A percentile compares a stretch with the other conserved stretches of the same genome.
Evolutionary conservation across 768 basidiomycete species (phyloP).

Genomic region (Amanita rimosa): DNA sequence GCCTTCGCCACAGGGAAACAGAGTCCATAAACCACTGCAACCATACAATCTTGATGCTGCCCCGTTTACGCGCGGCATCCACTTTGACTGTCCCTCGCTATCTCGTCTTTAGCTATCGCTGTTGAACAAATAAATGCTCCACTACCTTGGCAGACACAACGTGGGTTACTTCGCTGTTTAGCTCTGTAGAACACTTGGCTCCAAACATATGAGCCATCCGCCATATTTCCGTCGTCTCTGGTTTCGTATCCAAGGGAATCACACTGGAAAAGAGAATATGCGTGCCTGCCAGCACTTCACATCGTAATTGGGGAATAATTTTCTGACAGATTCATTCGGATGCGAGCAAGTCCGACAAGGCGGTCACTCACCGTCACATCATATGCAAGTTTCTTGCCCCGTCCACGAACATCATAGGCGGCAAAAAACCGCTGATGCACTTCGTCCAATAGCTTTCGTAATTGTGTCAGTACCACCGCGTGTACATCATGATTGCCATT

Average conservation of each 20-base stretch:
- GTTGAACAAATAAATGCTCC: constrained; percentile 6
- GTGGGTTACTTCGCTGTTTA: constrained; percentile 66
- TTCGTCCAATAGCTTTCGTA: constrained; percentile 59
- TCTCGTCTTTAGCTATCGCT: constrained; percentile 4
- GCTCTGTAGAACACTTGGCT: constrained; percentile 64
- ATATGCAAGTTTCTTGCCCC: constrained; percentile 18
- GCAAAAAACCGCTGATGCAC: constrained; percentile 72
- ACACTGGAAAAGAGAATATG: constrained; percentile 91
- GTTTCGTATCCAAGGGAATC: constrained; percentile 78
- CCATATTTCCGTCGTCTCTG: constrained; percentile 80
- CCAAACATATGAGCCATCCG: constrained; percentile 81
- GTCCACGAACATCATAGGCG: constrained; percentile 40
- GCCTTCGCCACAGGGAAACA: constrained; percentile 75
- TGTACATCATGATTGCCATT: background rate
- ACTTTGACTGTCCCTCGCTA: constrained; percentile 91
- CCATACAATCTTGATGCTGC: constrained; percentile 78
- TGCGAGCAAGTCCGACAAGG: constrained; percentile 3
- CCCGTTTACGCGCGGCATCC: constrained; percentile 65
- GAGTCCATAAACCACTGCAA: constrained; percentile 85
- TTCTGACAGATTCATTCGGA: constrained; percentile 29
- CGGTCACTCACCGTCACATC: constrained; percentile 68
- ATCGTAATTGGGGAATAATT: constrained; percentile 78
- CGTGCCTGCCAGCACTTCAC: constrained; percentile 63
- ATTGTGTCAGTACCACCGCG: background rate
- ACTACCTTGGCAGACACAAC: constrained; percentile 82